Base-by-base conservation (phyloP, 2,329 filamentous ascomycete genomes). In the Ophiostoma sp. region DNA sequence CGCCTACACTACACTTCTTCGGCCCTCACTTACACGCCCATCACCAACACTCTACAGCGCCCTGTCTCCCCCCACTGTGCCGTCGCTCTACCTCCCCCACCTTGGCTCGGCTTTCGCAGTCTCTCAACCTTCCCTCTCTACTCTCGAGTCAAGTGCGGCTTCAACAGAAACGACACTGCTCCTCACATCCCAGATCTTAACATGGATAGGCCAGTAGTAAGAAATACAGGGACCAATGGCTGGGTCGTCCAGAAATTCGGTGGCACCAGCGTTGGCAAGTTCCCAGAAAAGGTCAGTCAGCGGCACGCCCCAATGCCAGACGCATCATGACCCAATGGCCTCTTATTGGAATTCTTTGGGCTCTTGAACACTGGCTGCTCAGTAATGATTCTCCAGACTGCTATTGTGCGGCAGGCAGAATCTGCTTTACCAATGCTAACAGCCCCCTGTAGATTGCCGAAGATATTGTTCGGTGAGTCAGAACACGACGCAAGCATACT, bases 231-330 rank as follows among this genome's bases (percentile, higher is more conserved):
- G 12, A 18, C 16, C 44, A 66, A 67, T 40, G 71, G 70, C 44
- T 87, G 84, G 84, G 81, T 86, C 4, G 84, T 87, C 65, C 84
- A 87, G 74, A 87, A 87, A 79, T 87, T 85, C 75, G 85, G 85
- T 45, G 85, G 85, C 12, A 87, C 85, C 49, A 85, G 82, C 72
- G 78, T 87, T 45, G 85, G 85, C 70, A 87, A 86, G 74, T 81
- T 85, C 70, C 78, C 83, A 69, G 79, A 80, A 72, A 83, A 83
- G 74, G 83, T 86, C 62, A 72, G 72, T 70, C 65, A 49, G 14
- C 11, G 27, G 12, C 45, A 16, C 6, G n/a, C 27, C 42, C 55
- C 60, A 63, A 14, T 40, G 27, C 8, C 16, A 18, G 40, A 40
- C 38, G 16, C 38, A 42, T 42, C 8, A 12, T 18, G 16, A 41